Evolutionary conservation across 2,329 filamentous ascomycete genomes (phyloP).

Genomic region (Beauveria sp.): DNA sequence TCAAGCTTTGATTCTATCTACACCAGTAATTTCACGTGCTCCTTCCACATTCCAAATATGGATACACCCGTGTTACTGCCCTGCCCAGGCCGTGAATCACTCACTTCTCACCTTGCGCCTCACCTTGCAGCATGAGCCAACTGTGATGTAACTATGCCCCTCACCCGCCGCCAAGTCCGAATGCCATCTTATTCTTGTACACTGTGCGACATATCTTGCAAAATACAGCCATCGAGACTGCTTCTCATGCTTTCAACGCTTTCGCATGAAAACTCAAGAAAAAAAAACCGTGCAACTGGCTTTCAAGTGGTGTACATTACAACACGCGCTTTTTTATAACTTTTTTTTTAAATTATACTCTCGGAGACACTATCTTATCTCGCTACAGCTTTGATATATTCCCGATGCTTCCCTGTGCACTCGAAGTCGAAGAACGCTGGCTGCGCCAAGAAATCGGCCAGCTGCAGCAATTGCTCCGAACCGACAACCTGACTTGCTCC

Average conservation of each 20-base stretch:
- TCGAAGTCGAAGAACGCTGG: conserved; percentile 29
- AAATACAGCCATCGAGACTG: too few species aligned
- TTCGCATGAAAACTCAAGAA: too few species aligned
- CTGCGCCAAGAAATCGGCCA: conserved; percentile 19
- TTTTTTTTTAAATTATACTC: too few species aligned
- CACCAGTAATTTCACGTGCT: too few species aligned
- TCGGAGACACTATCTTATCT: too few species aligned
- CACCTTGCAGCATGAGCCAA: neutral
- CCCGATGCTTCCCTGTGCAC: conserved; percentile 24
- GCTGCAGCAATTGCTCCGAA: conserved; percentile 21
- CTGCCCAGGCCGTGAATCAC: neutral
- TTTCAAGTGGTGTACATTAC: neutral
- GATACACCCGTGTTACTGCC: neutral
- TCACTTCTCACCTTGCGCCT: neutral
- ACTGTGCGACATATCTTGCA: too few species aligned
- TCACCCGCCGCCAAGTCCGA: neutral
- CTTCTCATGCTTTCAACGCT: neutral
- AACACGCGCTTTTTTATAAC: neutral
- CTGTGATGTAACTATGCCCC: neutral
- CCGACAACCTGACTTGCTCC: conserved; percentile 12
- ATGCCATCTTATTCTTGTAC: neutral
- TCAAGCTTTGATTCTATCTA: too few species aligned
- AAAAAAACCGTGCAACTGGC: too few species aligned
- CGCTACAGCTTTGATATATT: neutral
- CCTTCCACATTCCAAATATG: too few species aligned